These are phyloP conservation scores for Anethum foeniculum DNA, from an alignment of 140 eudicot species.

Conservation along the genomic window DNA sequence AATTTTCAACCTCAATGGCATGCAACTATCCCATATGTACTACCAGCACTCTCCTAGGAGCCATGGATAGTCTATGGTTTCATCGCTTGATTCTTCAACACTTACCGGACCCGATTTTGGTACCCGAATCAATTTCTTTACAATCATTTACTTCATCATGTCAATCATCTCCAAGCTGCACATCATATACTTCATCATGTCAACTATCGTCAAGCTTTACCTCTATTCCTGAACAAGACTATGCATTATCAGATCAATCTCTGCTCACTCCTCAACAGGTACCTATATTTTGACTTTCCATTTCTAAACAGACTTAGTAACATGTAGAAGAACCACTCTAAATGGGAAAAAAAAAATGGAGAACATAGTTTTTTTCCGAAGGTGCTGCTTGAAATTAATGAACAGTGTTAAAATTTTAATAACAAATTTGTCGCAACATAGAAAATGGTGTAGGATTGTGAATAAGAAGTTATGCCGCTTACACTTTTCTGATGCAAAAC, in stretches of 20 bases:
- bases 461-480: not conserved
- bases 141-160: constrained; percentile 1
- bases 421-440: not conserved
- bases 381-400: not conserved
- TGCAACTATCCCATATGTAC: not conserved
- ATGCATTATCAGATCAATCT: constrained; percentile 9
- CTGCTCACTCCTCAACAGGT: constrained; percentile 4
- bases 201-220: constrained; percentile 1
- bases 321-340: not conserved
- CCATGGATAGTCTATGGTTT: constrained; percentile 18
- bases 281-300: not conserved
- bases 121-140: not conserved
- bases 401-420: not conserved
- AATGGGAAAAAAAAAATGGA: not conserved
- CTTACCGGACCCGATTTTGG: constrained; percentile 4
- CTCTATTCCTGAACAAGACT: constrained; percentile 7
- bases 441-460: not conserved
- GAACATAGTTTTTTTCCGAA: not conserved
- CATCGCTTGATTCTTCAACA: constrained; percentile 26
- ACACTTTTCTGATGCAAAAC: not conserved
- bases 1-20: not conserved
- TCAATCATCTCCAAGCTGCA: constrained; percentile 3
- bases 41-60: constrained; percentile 2
- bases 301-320: not conserved
- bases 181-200: not conserved